These are phyloP conservation scores for Hemileia vastatrix DNA, from an alignment of 1,284 basidiomycete genomes.

Conservation along the genomic window DNA sequence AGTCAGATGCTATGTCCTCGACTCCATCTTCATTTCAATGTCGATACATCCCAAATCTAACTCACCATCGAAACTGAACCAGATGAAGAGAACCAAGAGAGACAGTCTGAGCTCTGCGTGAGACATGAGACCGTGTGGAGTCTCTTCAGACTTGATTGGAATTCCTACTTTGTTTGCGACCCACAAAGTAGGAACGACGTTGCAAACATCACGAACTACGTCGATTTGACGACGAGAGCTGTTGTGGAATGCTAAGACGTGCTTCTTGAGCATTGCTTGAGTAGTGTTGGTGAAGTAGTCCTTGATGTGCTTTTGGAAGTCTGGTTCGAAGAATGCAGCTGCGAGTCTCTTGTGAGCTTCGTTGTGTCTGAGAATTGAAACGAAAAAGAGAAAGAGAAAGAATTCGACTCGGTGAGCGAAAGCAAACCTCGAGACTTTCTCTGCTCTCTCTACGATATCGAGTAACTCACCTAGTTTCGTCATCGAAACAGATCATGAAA, in stretches of 20 bases:
- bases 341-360: slow-evolving; percentile 3
- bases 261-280: slow-evolving; percentile 50
- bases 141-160: slow-evolving; percentile 55
- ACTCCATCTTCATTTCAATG: no score
- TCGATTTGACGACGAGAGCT: slow-evolving; percentile 54
- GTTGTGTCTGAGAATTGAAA: slow-evolving; percentile 12
- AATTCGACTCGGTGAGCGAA: not conserved
- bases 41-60: no score
- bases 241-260: slow-evolving; percentile 54
- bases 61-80: slow-evolving; percentile 21
- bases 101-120: no score
- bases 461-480: not conserved
- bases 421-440: not conserved
- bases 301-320: slow-evolving; percentile 24
- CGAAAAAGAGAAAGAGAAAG: not conserved
- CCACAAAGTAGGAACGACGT: slow-evolving; percentile 57
- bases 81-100: slow-evolving; percentile 25
- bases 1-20: slow-evolving; percentile 41
- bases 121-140: slow-evolving; percentile 55
- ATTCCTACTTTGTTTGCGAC: slow-evolving; percentile 46
- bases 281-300: slow-evolving; percentile 49
- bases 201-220: slow-evolving; percentile 61
- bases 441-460: no score
- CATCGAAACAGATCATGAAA: slow-evolving; percentile 24
- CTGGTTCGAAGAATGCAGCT: slow-evolving; percentile 21